These are phyloP conservation scores for Camellia lanceoleosa DNA, from an alignment of 148 eudicot species.

Conservation along the genomic window DNA sequence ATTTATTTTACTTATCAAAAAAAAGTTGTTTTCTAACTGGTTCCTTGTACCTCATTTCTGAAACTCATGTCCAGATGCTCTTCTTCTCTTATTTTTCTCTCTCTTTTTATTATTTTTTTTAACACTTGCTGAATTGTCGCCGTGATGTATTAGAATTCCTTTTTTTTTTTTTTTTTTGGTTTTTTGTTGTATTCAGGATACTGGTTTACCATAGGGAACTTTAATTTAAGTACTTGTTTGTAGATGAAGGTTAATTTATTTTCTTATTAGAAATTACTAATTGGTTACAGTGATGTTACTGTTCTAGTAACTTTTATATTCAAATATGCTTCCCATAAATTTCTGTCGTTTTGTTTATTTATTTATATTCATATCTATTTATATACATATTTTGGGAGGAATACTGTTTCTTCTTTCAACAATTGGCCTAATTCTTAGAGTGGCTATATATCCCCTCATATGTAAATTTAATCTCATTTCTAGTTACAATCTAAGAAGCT, in stretches of 20 bases:
- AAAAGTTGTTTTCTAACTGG: too few relatives aligned
- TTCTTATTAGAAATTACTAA: not conserved
- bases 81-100: too few relatives aligned
- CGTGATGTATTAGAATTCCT: not conserved
- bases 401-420: not conserved
- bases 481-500: not conserved
- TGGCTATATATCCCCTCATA: not conserved
- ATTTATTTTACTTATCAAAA: too few relatives aligned
- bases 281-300: too few relatives aligned
- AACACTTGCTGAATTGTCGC: too few relatives aligned
- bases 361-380: not conserved
- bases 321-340: too few relatives aligned
- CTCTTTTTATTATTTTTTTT: too few relatives aligned
- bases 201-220: not conserved
- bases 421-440: not conserved
- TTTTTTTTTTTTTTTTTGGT: not conserved
- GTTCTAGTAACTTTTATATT: too few relatives aligned
- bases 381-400: not conserved
- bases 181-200: not conserved
- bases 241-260: not conserved
- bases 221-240: not conserved
- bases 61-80: too few relatives aligned
- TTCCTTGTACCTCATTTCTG: too few relatives aligned
- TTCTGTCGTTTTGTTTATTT: not conserved
- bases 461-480: not conserved